These are phyloP conservation scores for Rhodomyrtus psidioides DNA, from an alignment of 441 rosid genomes.

Conservation along the genomic window DNA sequence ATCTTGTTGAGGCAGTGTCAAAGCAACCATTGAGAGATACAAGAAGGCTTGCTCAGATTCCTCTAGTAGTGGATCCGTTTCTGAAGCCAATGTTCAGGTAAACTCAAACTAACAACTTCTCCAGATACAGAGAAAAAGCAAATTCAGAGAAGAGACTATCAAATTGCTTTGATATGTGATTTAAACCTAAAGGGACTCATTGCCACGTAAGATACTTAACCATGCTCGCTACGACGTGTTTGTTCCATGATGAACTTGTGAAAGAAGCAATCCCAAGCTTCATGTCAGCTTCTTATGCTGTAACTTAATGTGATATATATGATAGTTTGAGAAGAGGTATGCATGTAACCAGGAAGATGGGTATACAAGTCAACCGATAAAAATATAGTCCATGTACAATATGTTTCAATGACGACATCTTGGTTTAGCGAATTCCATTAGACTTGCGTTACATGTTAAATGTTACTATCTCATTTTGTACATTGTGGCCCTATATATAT, in stretches of 20 bases:
- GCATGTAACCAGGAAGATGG: not conserved
- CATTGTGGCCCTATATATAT: too few species aligned
- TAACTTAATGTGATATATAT: not conserved
- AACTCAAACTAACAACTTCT: not conserved
- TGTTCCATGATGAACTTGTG: not conserved
- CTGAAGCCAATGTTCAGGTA: slow-evolving; percentile 90
- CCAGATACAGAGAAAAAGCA: not conserved
- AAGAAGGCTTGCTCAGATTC: slow-evolving; percentile 69
- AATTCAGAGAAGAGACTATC: not conserved
- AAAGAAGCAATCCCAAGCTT: not conserved
- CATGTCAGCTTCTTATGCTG: not conserved
- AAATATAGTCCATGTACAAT: not conserved
- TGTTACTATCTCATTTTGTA: not conserved
- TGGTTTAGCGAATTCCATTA: not conserved
- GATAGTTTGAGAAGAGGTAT: not conserved
- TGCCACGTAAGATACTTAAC: not conserved
- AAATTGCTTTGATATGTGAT: not conserved
- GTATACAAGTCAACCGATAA: not conserved
- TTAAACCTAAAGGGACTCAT: not conserved
- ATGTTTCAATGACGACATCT: not conserved
- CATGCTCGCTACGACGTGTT: not conserved
- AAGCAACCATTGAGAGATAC: slow-evolving; percentile 85
- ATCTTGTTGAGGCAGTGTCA: slow-evolving; percentile 39
- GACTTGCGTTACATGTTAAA: not conserved
- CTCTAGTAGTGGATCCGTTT: slow-evolving; percentile 54